These are phyloP conservation scores for Linnemannia zychae DNA, from an alignment of 192 early-diverging fungal species.

Conservation along the genomic window DNA sequence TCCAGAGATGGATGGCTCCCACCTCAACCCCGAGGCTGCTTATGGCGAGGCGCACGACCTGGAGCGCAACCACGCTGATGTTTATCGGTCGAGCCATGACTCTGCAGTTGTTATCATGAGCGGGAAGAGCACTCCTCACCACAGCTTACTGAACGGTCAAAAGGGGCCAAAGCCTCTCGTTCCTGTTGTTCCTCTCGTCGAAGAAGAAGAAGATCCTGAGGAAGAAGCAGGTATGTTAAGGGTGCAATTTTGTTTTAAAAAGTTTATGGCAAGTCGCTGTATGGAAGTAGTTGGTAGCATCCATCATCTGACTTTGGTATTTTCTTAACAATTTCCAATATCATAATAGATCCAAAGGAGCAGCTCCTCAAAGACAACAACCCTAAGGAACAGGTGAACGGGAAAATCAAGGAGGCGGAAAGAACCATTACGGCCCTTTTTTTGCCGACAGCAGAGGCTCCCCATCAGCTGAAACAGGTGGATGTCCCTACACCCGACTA, in stretches of 20 bases:
- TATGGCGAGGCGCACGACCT: constrained; percentile 44
- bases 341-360: not conserved
- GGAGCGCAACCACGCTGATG: not conserved
- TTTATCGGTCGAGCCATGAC: constrained; percentile 36
- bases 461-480: constrained; percentile 2
- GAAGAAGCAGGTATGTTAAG: not conserved
- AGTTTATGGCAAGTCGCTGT: not conserved
- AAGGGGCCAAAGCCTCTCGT: not conserved
- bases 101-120: constrained; percentile 42
- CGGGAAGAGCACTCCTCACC: constrained; percentile 23
- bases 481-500: not conserved
- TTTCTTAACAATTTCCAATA: not conserved
- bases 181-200: not conserved
- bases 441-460: not conserved
- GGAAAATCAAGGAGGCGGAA: constrained; percentile 17
- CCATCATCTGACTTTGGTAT: not conserved
- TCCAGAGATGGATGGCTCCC: not conserved
- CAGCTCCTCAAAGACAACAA: too few relatives aligned
- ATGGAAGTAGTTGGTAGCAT: not conserved
- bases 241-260: not conserved
- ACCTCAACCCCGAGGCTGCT: not conserved
- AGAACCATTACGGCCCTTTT: constrained; percentile 13
- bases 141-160: constrained; percentile 15
- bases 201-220: constrained; percentile 7
- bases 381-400: not conserved